phyloP scores from a whole-genome alignment of 2,329 filamentous ascomycete species.

The Colletotrichum horii region DNA sequence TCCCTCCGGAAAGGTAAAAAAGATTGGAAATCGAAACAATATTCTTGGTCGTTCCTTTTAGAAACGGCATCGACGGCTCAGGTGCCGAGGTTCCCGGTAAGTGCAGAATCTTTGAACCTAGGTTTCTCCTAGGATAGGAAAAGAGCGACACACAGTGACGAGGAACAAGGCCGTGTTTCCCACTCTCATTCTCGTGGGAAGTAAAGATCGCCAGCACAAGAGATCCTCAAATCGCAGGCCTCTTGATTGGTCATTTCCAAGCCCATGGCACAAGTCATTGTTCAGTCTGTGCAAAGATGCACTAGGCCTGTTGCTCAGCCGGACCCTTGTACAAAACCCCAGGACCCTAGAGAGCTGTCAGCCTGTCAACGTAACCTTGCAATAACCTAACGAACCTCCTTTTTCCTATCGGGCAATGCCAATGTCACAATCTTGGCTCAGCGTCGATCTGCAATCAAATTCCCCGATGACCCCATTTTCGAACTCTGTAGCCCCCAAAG shows the following conservation, averaged over 20 bases:
- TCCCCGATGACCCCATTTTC: neutral
- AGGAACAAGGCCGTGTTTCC: neutral
- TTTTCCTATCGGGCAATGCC: neutral
- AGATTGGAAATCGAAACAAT: conserved; percentile 4
- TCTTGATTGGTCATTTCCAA: neutral
- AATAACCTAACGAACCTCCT: neutral
- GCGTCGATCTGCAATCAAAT: conserved; percentile 6
- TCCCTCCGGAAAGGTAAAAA: neutral
- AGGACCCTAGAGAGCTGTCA: neutral
- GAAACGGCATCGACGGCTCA: neutral
- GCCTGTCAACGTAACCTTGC: neutral
- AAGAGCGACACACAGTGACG: neutral
- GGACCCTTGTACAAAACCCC: neutral
- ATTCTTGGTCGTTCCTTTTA: neutral
- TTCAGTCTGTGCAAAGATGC: neutral
- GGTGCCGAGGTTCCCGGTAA: neutral
- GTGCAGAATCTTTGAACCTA: neutral
- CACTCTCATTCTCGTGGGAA: neutral
- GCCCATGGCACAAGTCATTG: neutral
- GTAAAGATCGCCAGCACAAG: neutral
- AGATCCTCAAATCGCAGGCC: neutral
- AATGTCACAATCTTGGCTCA: neutral
- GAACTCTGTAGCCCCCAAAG: neutral
- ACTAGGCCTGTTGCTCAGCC: neutral
- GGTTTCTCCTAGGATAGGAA: neutral